Percentiles rank a stretch among this genome's conserved stretches.
phyloP scores from a whole-genome alignment of 1,139 yeast species.

The Lodderomyces oxycetoniae region DNA sequence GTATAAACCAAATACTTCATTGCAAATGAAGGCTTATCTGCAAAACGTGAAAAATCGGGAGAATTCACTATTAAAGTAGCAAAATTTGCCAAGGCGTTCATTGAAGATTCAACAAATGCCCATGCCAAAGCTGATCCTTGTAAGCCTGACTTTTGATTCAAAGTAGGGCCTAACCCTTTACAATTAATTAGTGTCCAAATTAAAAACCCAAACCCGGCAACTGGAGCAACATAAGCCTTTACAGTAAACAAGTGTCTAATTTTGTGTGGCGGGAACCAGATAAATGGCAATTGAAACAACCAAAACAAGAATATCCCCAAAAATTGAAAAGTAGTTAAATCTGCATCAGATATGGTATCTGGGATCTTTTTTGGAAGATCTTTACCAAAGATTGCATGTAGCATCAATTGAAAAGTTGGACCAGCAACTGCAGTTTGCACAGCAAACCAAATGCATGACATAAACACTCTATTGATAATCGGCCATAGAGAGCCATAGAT shows the following conservation, averaged over 20 bases:
- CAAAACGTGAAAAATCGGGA: slow-evolving; percentile 86
- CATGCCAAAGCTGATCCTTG: slow-evolving; percentile 67
- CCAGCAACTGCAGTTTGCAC: slow-evolving; percentile 84
- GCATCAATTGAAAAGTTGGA: slow-evolving; percentile 70
- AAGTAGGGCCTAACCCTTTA: slow-evolving; percentile 67
- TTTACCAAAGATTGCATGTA: slow-evolving; percentile 62
- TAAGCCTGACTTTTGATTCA: slow-evolving; percentile 45
- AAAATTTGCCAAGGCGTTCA: slow-evolving; percentile 80
- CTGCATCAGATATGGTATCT: slow-evolving; percentile 46
- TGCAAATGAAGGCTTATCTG: slow-evolving; percentile 43
- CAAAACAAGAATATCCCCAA: slow-evolving; percentile 75
- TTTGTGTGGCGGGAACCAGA: slow-evolving; percentile 62
- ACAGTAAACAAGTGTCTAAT: slow-evolving; percentile 77
- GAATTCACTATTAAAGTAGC: slow-evolving; percentile 84
- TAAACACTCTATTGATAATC: slow-evolving; percentile 69
- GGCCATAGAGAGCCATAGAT: slow-evolving; percentile 80
- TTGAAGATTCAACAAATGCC: slow-evolving; percentile 75
- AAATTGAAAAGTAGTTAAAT: slow-evolving; percentile 60
- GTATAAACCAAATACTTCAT: slow-evolving; percentile 45
- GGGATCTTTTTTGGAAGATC: slow-evolving; percentile 43
- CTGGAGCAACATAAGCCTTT: slow-evolving; percentile 70
- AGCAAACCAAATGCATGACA: slow-evolving; percentile 83
- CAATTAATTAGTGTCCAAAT: slow-evolving; percentile 79
- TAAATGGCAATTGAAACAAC: slow-evolving; percentile 69
- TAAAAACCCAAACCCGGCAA: slow-evolving; percentile 74